phyloP scores from a whole-genome alignment of 108 stramenopile species.

The Nitzschia inconspicua region DNA sequence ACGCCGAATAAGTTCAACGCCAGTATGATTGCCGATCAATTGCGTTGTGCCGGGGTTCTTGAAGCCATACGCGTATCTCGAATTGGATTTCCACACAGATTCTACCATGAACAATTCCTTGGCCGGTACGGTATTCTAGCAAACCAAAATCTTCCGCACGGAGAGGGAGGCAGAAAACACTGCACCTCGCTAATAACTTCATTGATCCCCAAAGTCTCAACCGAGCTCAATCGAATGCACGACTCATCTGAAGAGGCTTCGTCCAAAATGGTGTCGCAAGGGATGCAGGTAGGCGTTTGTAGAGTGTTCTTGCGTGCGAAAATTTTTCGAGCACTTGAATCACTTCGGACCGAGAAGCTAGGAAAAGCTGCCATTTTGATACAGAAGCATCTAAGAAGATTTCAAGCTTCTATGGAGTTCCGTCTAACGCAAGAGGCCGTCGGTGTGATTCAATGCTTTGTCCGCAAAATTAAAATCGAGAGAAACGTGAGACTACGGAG shows the following conservation, averaged over 20 bases:
- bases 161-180: neutral
- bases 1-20: constrained; percentile 69
- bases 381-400: constrained; percentile 40
- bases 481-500: constrained; percentile 10
- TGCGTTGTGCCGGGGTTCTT: constrained; percentile 96
- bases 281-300: constrained; percentile 83
- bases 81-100: constrained; percentile 95
- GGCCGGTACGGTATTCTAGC: constrained; percentile 65
- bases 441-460: constrained; percentile 33
- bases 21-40: constrained; percentile 84
- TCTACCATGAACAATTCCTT: constrained; percentile 82
- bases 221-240: neutral
- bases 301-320: constrained; percentile 82
- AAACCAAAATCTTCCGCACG: neutral
- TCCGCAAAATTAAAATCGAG: constrained; percentile 30
- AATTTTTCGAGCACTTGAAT: constrained; percentile 83
- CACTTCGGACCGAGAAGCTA: constrained; percentile 45
- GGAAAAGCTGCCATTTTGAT: constrained; percentile 43
- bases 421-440: constrained; percentile 6
- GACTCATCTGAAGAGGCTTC: constrained; percentile 11
- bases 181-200: constrained; percentile 9
- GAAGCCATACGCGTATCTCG: constrained; percentile 99
- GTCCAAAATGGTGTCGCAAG: constrained; percentile 38
- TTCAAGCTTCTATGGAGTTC: constrained; percentile 32
- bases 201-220: constrained; percentile 15